Base-by-base conservation (phyloP, 768 basidiomycete genomes). In the Amanita thiersii region DNA sequence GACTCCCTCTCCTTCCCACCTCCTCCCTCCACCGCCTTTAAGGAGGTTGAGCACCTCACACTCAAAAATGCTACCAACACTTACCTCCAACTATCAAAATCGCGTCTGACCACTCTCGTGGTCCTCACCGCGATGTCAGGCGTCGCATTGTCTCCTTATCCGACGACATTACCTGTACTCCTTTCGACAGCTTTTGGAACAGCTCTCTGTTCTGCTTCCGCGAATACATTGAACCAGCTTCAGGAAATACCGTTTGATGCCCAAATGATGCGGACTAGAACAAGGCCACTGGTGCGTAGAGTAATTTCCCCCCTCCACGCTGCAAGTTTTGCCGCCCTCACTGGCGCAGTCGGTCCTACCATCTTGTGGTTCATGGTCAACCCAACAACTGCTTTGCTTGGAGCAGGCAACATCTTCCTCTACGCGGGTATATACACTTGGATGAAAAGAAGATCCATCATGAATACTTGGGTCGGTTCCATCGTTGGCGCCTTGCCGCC, bases 221-320 rank as follows among this genome's bases (percentile, higher is more conserved):
- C 96, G 20, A 97, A 97, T 56, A 74, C 94, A 2, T 70, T 96
- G 52, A 99, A 99, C 62, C 91, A 99, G 59, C 66, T 98, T 2
- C 84, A 92, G 54, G 96, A 99, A 62, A 70, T 88, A 5, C 96
- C 96, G 0, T 88, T 91, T 49, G 96, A 99, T 54, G 93, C 96
- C 0, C 96, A 99, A 57, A 98, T 97, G 83, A 72, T 80, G 0
- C 77, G 96, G 34, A 98, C 96, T 0, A 77, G 93, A 21, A 80
- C 71, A 41, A 69, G 96, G 12, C 92, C 94, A 0, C 75, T 99
- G 18, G 90, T 91, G 1, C 77, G 87, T 12, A 69, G 83, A 23
- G 81, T 82, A n/a, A 79, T 98, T 48, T 78, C 78, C 1, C 86
- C 93, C 0, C 57, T 85, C 10, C 94, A 98, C 57, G 92, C 91